Conservation (phyloP, 225 moss, liverwort and hornwort species). For the Lunularia cruciata region DNA sequence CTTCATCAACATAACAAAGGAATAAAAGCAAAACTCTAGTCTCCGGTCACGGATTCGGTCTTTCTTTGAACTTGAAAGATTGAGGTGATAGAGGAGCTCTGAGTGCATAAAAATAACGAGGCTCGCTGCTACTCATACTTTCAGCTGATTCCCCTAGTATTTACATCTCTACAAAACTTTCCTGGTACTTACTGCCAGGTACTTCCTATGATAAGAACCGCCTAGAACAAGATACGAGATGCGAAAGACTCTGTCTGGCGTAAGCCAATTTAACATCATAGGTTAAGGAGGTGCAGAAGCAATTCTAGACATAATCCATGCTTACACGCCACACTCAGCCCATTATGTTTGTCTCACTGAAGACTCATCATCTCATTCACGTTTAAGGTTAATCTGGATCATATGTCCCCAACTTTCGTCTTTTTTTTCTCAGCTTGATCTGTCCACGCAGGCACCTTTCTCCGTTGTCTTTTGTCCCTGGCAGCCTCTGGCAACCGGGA, state of each 20-base stretch:
- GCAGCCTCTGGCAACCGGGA: conserved; percentile 22
- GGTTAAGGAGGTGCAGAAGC: background rate
- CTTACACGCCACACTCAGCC: background rate
- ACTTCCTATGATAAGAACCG: background rate
- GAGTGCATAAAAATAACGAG: no score
- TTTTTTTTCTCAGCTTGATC: conserved; percentile 23
- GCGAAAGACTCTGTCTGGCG: no score
- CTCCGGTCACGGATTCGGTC: no score
- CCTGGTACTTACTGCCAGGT: background rate
- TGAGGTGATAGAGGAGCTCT: no score
- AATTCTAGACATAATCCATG: background rate
- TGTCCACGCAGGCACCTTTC: conserved; percentile 32
- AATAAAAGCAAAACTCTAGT: no score
- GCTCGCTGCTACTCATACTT: no score
- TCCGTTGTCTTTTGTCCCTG: conserved; percentile 15
- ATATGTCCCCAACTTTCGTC: conserved; percentile 27
- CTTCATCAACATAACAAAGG: no score
- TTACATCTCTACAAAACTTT: conserved; percentile 3
- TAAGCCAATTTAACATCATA: no score
- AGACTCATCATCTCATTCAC: background rate
- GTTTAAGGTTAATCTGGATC: background rate
- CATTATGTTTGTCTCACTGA: background rate
- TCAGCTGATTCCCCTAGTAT: no score
- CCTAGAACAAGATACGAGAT: background rate
- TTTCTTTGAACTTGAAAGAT: no score